A percentile compares a stretch with the other conserved stretches of the same genome.
Conservation (phyloP, 805 yeast genomes). For the Saccharomycopsis lassenensis region DNA sequence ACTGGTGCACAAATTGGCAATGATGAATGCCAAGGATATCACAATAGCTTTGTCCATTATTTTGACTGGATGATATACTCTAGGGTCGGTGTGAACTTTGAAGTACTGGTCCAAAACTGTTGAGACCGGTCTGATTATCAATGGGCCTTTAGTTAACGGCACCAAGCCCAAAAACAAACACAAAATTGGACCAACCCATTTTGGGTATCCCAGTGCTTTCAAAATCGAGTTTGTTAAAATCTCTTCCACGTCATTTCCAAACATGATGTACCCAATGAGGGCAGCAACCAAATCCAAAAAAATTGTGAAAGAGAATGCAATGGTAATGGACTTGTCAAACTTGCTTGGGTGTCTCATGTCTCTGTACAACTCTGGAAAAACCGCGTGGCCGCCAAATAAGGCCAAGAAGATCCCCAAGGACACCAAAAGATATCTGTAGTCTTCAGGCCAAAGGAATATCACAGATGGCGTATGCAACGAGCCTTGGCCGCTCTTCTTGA, state of each 20-base stretch:
- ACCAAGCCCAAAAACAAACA: constrained; percentile 44
- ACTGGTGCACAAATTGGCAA: constrained; percentile 38
- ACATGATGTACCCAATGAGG: constrained; percentile 65
- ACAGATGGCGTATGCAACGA: constrained; percentile 36
- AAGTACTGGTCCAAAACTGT: constrained; percentile 41
- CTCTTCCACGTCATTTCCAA: constrained; percentile 56
- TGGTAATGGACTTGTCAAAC: constrained; percentile 39
- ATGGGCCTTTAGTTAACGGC: constrained; percentile 70
- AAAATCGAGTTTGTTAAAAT: constrained; percentile 72
- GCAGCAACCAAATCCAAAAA: constrained; percentile 53
- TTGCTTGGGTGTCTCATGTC: constrained; percentile 67
- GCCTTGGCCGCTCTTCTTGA: constrained; percentile 37
- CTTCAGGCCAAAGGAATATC: constrained; percentile 32
- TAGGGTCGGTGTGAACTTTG: constrained; percentile 4
- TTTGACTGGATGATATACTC: constrained; percentile 11
- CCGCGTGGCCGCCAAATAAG: constrained; percentile 80
- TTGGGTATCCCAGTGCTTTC: constrained; percentile 57
- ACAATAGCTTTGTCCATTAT: constrained; percentile 13
- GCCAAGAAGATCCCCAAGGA: constrained; percentile 60
- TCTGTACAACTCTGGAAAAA: constrained; percentile 64
- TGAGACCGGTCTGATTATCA: constrained; percentile 61
- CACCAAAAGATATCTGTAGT: constrained; percentile 29
- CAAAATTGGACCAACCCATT: constrained; percentile 31
- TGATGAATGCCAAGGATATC: constrained; percentile 11
- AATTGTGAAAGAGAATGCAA: constrained; percentile 49